Conservation (phyloP, 345 rosid species). For the Citrus maxima region DNA sequence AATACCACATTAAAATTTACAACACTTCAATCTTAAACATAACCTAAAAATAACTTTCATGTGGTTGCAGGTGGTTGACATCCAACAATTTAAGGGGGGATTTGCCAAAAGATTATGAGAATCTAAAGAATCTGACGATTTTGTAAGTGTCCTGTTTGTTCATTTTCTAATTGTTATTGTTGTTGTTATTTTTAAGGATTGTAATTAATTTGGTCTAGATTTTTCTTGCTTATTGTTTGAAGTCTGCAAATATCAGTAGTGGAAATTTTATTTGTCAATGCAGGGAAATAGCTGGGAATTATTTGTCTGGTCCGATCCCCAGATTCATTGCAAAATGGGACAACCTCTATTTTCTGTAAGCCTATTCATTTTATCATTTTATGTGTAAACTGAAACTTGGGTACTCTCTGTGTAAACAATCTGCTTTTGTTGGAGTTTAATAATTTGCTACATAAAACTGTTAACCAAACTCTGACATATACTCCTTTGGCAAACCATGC, state of each 20-base stretch:
- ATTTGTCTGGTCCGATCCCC: conserved; percentile 3
- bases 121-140: not conserved
- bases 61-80: not conserved
- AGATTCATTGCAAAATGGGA: conserved; percentile 1
- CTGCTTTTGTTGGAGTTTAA: no score
- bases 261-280: not conserved
- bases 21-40: no score
- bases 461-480: no score
- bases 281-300: conserved; percentile 11
- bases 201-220: no score
- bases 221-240: not conserved
- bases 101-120: not conserved
- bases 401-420: no score
- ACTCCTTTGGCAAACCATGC: no score
- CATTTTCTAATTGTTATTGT: no score
- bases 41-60: not conserved
- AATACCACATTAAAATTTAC: no score
- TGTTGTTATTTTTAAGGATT: no score
- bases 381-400: no score
- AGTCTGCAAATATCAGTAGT: not conserved
- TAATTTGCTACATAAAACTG: no score
- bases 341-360: not conserved
- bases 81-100: conserved; percentile 3
- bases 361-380: no score
- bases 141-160: not conserved